Evolutionary conservation across 2,329 filamentous ascomycete genomes (phyloP).

Genomic region (Pseudocercospora fijiensis): DNA sequence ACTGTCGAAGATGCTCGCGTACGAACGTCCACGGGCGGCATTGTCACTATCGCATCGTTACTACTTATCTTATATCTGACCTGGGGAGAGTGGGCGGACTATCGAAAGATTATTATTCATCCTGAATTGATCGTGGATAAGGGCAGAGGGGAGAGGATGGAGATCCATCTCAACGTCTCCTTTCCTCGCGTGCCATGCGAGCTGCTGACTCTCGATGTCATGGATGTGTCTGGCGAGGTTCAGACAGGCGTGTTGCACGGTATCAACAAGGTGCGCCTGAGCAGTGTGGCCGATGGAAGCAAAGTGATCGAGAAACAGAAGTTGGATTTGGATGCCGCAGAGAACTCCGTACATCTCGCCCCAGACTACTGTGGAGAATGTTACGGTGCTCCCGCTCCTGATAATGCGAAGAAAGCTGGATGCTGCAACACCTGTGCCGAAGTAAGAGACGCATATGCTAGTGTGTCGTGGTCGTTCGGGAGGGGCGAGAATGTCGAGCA

Average conservation of each 20-base stretch:
- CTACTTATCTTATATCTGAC: constrained; percentile 84
- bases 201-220: constrained; percentile 92
- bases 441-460: constrained; percentile 89
- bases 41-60: constrained; percentile 89
- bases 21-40: constrained; percentile 89
- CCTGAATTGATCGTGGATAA: constrained; percentile 96
- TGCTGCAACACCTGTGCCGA: constrained; percentile 98
- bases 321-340: constrained; percentile 67
- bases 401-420: constrained; percentile 71
- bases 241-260: constrained; percentile 93
- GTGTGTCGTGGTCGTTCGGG: constrained; percentile 89
- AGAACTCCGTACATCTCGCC: constrained; percentile 72
- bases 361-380: constrained; percentile 91
- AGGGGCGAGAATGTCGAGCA: constrained; percentile 90
- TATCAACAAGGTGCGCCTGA: constrained; percentile 83
- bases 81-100: constrained; percentile 95
- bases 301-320: constrained; percentile 68
- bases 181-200: constrained; percentile 95
- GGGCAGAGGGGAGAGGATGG: constrained; percentile 96
- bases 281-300: constrained; percentile 70
- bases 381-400: constrained; percentile 77
- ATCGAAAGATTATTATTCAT: constrained; percentile 78
- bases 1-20: constrained; percentile 90
- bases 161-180: constrained; percentile 95
- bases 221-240: constrained; percentile 97